These are phyloP conservation scores for Citrus hindsii DNA, from an alignment of 345 rosid genomes.

Conservation along the genomic window DNA sequence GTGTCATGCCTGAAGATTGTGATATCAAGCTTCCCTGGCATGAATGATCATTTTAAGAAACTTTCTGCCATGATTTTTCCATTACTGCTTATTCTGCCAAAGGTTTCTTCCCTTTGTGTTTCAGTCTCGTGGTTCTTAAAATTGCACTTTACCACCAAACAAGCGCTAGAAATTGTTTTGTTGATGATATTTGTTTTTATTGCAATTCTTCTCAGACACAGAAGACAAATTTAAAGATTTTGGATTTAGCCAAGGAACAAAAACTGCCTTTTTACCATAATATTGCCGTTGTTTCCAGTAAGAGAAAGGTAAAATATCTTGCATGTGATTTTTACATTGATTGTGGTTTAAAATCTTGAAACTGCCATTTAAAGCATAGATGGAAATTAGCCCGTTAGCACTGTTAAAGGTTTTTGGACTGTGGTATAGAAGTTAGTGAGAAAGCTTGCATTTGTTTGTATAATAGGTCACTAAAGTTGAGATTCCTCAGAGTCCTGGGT, in stretches of 20 bases:
- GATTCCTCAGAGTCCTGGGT: neutral
- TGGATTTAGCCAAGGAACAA: constrained; percentile 56
- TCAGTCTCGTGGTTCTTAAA: neutral
- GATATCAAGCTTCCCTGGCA: constrained; percentile 38
- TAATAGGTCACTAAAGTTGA: neutral
- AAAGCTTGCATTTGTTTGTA: neutral
- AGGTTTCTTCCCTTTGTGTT: constrained; percentile 41
- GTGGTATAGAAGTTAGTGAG: neutral
- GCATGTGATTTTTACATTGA: constrained; percentile 7
- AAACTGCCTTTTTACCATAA: constrained; percentile 64
- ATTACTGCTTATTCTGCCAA: constrained; percentile 59
- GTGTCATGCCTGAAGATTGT: constrained; percentile 51
- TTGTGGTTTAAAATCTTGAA: constrained; percentile 9
- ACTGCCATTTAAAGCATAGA: neutral
- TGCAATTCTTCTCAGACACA: constrained; percentile 50
- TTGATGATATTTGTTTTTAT: neutral
- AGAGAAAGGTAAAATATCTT: constrained; percentile 44
- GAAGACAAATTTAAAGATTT: constrained; percentile 51
- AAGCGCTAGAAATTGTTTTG: neutral
- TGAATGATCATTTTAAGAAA: constrained; percentile 43
- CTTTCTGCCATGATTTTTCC: constrained; percentile 74
- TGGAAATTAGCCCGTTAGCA: neutral
- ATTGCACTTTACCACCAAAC: neutral
- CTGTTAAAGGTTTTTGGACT: neutral
- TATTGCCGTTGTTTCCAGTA: constrained; percentile 38